A percentile compares a stretch with the other conserved stretches of the same genome.
phyloP scores from a whole-genome alignment of 1,139 yeast genomes.

The Kurtzmaniella quercitrusa region DNA sequence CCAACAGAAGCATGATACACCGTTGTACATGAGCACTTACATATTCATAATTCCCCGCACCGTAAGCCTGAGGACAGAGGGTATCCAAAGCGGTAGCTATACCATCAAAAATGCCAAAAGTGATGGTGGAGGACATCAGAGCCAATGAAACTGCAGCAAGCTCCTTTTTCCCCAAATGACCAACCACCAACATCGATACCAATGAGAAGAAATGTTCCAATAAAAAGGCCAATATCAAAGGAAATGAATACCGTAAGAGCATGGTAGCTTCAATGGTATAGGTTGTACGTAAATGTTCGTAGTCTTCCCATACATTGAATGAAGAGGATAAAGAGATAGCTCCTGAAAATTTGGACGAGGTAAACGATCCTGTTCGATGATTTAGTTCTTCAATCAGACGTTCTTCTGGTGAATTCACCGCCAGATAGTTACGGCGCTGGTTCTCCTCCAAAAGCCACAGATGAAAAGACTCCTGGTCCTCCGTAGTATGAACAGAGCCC shows the following conservation, averaged over 20 bases:
- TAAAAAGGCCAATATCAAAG: conserved; percentile 62
- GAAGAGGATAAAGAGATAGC: conserved; percentile 26
- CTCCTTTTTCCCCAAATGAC: conserved; percentile 67
- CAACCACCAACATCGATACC: conserved; percentile 68
- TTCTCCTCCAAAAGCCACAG: conserved; percentile 68
- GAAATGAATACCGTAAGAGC: conserved; percentile 53
- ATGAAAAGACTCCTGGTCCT: conserved; percentile 49
- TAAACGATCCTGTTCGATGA: conserved; percentile 18
- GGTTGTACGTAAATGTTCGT: conserved; percentile 43
- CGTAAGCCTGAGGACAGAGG: conserved; percentile 79
- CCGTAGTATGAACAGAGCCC: conserved; percentile 44
- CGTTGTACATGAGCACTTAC: conserved; percentile 66
- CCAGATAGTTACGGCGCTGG: conserved; percentile 48
- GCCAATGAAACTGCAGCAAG: conserved; percentile 82
- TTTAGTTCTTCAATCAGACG: conserved; percentile 25
- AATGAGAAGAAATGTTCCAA: conserved; percentile 70
- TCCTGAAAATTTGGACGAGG: conserved; percentile 7
- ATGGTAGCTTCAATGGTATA: conserved; percentile 42
- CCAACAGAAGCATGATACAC: conserved; percentile 54
- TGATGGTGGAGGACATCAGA: conserved; percentile 82
- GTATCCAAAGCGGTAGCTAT: conserved; percentile 86
- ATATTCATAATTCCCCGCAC: conserved; percentile 58
- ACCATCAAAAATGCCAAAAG: conserved; percentile 83
- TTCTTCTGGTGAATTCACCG: conserved; percentile 24
- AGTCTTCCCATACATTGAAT: conserved; percentile 29